Base-by-base conservation (phyloP, 306 rosid genomes). In the Coriaria nepalensis region DNA sequence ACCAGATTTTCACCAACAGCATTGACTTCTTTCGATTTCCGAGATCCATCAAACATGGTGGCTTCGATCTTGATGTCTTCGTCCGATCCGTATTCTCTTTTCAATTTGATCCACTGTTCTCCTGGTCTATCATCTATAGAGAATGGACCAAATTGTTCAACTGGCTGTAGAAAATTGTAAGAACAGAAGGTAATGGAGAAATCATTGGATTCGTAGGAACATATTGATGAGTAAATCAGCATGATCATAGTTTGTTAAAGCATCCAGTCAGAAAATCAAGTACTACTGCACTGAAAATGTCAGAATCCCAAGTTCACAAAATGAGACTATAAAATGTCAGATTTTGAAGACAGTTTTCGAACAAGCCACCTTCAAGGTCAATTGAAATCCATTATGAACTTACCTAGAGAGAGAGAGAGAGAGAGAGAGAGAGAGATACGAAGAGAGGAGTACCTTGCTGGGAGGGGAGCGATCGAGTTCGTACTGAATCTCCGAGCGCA, bases 31-130 rank as follows among this genome's bases (percentile, higher is more conserved):
- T 61, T 64, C 5, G 61, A 7, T 37, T 62, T 72, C 6, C 80
- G 56, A 46, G 72, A 61, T 49, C 73, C 90, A 64, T 78, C 86
- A 32, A 81, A 77, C 88, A 79, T 70, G 65, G 93, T 79, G 57
- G 42, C 94, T 75, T 90, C 97, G 39, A 84, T 63, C 70, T 73
- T 77, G 13, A 90, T 71, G 35, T 77, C 69, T 72, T 90, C 96
- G 6, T 61, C 51, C 5, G 57, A 70, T 6, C 65, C 79, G 53
- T 55, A 71, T 62, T 73, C 69, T 58, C 80, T 73, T 51, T 60
- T 65, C 75, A 90, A 56, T 37, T 68, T 65, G 68, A 90, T 71
- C 93, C 95, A 90, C 50, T 78, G 75, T 62, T 90, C 86, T 9
- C 92, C 90, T 9, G 82, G 73, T 41, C 76, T 78, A 6, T 71